Evolutionary conservation across 2,329 filamentous ascomycete genomes (phyloP).

Genomic region (Microcera coccophila): DNA sequence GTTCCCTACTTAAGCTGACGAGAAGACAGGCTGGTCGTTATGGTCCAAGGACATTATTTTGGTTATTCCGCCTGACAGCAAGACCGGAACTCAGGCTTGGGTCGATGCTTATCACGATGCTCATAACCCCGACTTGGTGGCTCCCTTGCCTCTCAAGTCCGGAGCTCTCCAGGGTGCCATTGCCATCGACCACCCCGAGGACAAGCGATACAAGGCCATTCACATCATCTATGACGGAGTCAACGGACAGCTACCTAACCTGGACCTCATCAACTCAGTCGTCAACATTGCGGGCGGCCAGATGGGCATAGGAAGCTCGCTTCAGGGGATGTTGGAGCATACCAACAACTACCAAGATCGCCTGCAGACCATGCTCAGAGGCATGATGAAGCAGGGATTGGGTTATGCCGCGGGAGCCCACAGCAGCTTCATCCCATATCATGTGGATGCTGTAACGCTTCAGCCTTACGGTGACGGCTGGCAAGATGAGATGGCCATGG

Average conservation of each 20-base stretch:
- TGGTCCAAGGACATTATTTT: conserved; percentile 99
- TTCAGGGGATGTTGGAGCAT: conserved; percentile 88
- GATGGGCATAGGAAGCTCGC: conserved; percentile 79
- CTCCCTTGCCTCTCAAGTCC: conserved; percentile 80
- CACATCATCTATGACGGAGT: conserved; percentile 93
- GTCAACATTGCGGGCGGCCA: conserved; percentile 83
- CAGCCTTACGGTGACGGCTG: conserved; percentile 87
- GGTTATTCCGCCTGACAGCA: conserved; percentile 82
- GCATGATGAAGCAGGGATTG: conserved; percentile 87
- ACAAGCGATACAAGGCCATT: conserved; percentile 78
- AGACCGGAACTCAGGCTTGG: conserved; percentile 90
- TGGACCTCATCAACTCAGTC: conserved; percentile 93
- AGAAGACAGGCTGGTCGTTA: conserved; percentile 73
- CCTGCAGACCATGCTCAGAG: conserved; percentile 81
- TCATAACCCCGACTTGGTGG: conserved; percentile 66
- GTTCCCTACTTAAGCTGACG: conserved; percentile 15
- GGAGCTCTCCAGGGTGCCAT: conserved; percentile 89
- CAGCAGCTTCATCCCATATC: conserved; percentile 95
- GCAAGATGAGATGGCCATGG: conserved; percentile 97
- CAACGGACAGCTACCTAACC: conserved; percentile 91
- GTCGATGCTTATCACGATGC: conserved; percentile 95
- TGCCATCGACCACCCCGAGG: conserved; percentile 87
- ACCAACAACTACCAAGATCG: conserved; percentile 75
- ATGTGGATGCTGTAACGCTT: conserved; percentile 91
- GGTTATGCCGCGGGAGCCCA: conserved; percentile 88